A percentile compares a stretch with the other conserved stretches of the same genome.
phyloP scores from a whole-genome alignment of 1,139 yeast genomes.

The Tardiomyces depauwii region DNA sequence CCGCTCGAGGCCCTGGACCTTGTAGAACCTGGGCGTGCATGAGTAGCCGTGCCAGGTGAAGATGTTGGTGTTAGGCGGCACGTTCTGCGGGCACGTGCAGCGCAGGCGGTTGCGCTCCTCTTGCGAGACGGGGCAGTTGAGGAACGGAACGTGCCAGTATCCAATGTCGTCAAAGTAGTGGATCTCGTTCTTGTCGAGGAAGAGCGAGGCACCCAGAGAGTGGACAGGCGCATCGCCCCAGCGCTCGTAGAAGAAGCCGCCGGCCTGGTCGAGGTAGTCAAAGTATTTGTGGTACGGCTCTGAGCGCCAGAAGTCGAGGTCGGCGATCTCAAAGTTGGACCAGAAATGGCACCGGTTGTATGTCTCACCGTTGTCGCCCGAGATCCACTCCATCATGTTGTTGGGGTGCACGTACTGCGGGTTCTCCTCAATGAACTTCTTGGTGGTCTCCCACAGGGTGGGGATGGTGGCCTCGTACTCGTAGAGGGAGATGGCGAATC shows the following conservation, averaged over 20 bases:
- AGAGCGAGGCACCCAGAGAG: constrained; percentile 64
- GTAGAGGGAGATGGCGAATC: constrained; percentile 74
- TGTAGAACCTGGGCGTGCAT: constrained; percentile 67
- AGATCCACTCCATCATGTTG: constrained; percentile 58
- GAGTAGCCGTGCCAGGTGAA: constrained; percentile 84
- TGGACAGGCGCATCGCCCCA: constrained; percentile 98
- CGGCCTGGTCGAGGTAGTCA: constrained; percentile 57
- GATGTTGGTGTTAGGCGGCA: constrained; percentile 31
- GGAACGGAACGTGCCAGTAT: constrained; percentile 73
- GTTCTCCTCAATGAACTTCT: constrained; percentile 49
- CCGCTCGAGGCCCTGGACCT: constrained; percentile 47
- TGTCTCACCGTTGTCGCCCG: constrained; percentile 51
- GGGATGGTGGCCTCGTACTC: constrained; percentile 75
- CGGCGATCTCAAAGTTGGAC: constrained; percentile 85
- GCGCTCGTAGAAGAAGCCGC: constrained; percentile 87
- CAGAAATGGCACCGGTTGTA: constrained; percentile 85
- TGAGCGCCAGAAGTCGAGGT: constrained; percentile 64
- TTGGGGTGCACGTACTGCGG: constrained; percentile 48
- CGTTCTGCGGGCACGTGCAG: constrained; percentile 16
- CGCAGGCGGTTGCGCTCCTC: constrained; percentile 10
- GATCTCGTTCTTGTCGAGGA: constrained; percentile 51
- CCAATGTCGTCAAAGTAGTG: constrained; percentile 80
- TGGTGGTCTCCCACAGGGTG: constrained; percentile 72
- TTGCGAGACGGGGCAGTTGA: constrained; percentile 52
- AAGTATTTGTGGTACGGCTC: constrained; percentile 59